Percentiles rank a stretch among this genome's conserved stretches.
These are phyloP conservation scores for Fusarium caatingaense DNA, from an alignment of 2,329 filamentous ascomycete genomes.

Conservation along the genomic window DNA sequence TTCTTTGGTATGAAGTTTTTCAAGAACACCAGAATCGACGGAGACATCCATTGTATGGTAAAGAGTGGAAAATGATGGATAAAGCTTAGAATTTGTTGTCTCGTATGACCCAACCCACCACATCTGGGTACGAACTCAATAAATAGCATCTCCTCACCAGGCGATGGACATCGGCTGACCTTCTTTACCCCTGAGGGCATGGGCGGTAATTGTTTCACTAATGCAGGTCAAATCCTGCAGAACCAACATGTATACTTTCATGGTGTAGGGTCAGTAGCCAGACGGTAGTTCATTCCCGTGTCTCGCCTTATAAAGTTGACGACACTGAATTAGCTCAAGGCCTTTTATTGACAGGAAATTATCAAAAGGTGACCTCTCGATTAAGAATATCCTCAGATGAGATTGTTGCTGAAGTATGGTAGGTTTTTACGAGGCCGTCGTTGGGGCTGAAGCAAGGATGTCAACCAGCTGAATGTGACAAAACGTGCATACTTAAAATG, in stretches of 20 bases:
- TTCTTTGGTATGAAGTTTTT: constrained; percentile 55
- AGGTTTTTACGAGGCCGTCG: background rate
- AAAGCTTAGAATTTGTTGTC: no score
- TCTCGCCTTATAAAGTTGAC: background rate
- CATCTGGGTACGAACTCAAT: background rate
- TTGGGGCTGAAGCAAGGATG: background rate
- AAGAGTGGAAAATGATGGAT: no score
- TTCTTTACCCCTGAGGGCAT: background rate
- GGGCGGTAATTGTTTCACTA: background rate
- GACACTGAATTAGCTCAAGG: background rate
- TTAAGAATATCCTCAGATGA: no score
- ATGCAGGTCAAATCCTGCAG: background rate
- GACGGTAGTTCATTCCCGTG: background rate
- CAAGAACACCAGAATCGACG: constrained; percentile 19
- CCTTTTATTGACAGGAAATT: no score
- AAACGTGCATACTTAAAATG: background rate
- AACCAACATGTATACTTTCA: background rate
- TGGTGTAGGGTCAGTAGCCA: background rate
- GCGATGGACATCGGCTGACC: background rate
- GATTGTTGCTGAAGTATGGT: no score
- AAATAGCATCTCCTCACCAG: background rate
- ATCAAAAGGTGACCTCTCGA: no score
- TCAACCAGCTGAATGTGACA: background rate
- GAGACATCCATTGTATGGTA: constrained; percentile 25
- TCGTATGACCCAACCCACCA: background rate